Base-by-base conservation (phyloP, 139 green algal genomes). In the Yamagishiella unicocca region DNA sequence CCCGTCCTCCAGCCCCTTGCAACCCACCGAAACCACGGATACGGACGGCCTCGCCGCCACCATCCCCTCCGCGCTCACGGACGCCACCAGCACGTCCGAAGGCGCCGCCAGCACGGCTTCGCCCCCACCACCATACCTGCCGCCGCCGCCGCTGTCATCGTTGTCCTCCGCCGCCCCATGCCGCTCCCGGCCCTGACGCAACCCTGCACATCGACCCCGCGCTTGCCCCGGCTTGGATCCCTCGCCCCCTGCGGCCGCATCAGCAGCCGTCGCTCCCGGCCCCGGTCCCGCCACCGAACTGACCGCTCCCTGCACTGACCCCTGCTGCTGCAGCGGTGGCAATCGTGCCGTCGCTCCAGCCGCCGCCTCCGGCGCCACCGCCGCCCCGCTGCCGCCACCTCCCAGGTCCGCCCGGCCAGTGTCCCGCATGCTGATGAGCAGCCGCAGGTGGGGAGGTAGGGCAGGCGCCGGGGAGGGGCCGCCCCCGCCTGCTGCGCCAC, bases 371-470 rank as follows among this genome's bases (percentile, higher is more conserved):
- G 70, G 43, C 72, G 2, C 72, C 4, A 45, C 43, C 72, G 31
- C 72, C 72, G 5, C 43, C n/a, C 72, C 25, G 72, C 72, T 40
- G 70, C 24, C 72, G 2, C 72, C 4, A 45, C 43, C 72, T 19
- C 72, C 72, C 1, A 27, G 9, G 21, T 0, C 37, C 0, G 67
- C 35, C 68, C 29, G 33, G 21, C 29, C 70, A 17, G 21, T 74
- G 37, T 83, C 37, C 1, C 76, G 53, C 54, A 43, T 17, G 24
- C n/a, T 35, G 7, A 83, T 53, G 9, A 84, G 24, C 46, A 84
- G 1, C 6, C 77, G 77, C 25, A 84, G 54, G 40, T 72, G 77
- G 35, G 54, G 77, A 10, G 77, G 77, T 55, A 74, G 77, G 55
- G 27, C 35, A n/a, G n/a, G n/a, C n/a, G n/a, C n/a, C n/a, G n/a